phyloP scores from a whole-genome alignment of 306 rosid genomes.

The Delonix regia region DNA sequence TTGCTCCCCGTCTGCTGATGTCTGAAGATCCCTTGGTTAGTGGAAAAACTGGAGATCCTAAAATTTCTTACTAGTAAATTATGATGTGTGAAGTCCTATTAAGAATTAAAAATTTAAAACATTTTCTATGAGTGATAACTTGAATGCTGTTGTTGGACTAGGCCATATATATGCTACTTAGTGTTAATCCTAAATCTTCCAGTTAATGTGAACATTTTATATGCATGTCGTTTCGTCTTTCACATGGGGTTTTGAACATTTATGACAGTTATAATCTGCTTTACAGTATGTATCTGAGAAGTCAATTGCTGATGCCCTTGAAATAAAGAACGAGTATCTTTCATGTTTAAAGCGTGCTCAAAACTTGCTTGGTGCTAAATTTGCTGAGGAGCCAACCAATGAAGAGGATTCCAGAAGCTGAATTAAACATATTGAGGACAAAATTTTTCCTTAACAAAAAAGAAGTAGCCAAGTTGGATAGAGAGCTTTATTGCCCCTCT shows the following conservation, averaged over 20 bases:
- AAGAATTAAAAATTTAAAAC: neutral
- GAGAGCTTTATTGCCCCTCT: constrained; percentile 6
- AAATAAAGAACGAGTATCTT: constrained; percentile 65
- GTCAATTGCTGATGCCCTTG: constrained; percentile 53
- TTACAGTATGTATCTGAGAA: constrained; percentile 62
- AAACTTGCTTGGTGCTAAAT: constrained; percentile 44
- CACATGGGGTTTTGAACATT: neutral
- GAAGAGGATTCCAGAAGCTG: constrained; percentile 38
- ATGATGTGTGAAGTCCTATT: neutral
- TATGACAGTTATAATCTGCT: constrained; percentile 12
- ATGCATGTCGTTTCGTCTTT: neutral
- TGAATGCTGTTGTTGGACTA: neutral
- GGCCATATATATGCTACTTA: neutral
- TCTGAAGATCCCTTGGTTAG: neutral
- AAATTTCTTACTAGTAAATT: neutral
- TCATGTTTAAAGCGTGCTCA: constrained; percentile 71
- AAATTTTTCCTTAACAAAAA: constrained; percentile 34
- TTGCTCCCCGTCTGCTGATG: neutral
- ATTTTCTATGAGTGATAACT: neutral
- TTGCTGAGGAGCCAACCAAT: constrained; percentile 32
- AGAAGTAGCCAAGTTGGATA: constrained; percentile 30
- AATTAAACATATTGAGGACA: constrained; percentile 50
- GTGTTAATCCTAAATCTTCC: neutral
- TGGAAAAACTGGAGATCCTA: neutral
- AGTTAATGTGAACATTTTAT: neutral